Conservation (phyloP, 257 asterid species). For the Penstemon newberryi region DNA sequence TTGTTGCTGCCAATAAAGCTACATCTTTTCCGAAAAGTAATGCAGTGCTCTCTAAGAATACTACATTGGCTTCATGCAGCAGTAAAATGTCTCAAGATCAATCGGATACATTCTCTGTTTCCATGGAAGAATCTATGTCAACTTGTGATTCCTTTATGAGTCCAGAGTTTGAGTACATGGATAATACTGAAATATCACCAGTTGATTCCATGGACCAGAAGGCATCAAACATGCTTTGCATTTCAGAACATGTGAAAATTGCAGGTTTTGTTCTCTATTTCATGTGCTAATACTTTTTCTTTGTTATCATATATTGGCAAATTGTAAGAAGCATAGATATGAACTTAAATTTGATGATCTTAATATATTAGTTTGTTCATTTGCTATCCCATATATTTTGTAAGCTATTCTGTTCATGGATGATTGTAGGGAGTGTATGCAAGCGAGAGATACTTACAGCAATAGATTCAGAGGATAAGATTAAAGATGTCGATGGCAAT, state of each 20-base stretch:
- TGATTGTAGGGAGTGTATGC: conserved; percentile 54
- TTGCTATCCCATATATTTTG: not conserved
- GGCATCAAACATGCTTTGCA: conserved; percentile 59
- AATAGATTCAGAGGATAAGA: conserved; percentile 39
- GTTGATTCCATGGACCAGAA: conserved; percentile 67
- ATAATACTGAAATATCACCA: conserved; percentile 49
- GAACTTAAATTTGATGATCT: not conserved
- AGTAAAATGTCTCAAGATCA: conserved; percentile 46
- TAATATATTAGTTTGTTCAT: not conserved
- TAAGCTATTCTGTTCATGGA: not conserved
- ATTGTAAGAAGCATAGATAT: not conserved
- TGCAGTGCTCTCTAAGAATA: conserved; percentile 31
- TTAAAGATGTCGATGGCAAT: conserved; percentile 62
- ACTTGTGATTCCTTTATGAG: conserved; percentile 81
- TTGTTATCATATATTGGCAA: not conserved
- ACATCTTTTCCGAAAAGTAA: conserved; percentile 36
- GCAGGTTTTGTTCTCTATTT: conserved; percentile 47
- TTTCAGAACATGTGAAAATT: conserved; percentile 51
- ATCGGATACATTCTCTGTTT: conserved; percentile 56
- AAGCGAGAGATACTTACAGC: conserved; percentile 60
- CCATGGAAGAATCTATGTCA: conserved; percentile 93
- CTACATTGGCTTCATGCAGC: conserved; percentile 31
- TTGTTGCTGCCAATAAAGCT: conserved; percentile 36
- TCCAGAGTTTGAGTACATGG: conserved; percentile 86
- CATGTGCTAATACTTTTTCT: conserved; percentile 7